phyloP scores from a whole-genome alignment of 257 asterid species.

The Capsicum chinense region DNA sequence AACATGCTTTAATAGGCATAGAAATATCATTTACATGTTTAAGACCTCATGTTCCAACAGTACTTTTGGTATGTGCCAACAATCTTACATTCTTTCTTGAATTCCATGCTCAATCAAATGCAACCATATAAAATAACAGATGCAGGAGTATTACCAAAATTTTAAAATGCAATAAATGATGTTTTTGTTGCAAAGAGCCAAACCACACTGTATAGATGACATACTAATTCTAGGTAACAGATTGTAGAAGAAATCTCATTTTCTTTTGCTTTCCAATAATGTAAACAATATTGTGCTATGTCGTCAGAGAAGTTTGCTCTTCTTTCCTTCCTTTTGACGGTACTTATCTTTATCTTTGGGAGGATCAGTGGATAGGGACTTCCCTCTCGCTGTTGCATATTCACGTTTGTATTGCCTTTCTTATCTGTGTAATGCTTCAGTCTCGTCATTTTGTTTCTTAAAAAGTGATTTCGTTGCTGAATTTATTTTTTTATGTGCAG shows the following conservation, averaged over 20 bases:
- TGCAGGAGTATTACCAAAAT: neutral
- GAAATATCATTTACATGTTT: neutral
- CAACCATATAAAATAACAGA: neutral
- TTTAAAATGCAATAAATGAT: neutral
- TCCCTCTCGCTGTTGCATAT: constrained; percentile 3
- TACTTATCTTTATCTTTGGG: neutral
- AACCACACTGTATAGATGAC: neutral
- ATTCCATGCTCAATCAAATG: neutral
- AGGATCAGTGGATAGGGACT: constrained; percentile 16
- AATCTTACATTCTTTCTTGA: constrained; percentile 3
- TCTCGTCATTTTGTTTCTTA: neutral
- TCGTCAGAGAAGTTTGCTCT: neutral
- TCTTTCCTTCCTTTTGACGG: constrained; percentile 5
- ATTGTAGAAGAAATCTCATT: neutral
- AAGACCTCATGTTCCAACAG: neutral
- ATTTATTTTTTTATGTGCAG: neutral
- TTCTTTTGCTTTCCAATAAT: neutral
- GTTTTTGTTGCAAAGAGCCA: neutral
- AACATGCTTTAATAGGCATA: neutral
- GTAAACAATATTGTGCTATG: neutral
- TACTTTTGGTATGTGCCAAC: constrained; percentile 3
- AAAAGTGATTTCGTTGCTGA: neutral
- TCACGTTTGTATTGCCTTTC: neutral
- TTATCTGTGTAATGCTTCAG: neutral
- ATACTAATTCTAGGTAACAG: neutral